These are phyloP conservation scores for Monilinia laxa DNA, from an alignment of 2,329 filamentous ascomycete genomes.

Conservation along the genomic window DNA sequence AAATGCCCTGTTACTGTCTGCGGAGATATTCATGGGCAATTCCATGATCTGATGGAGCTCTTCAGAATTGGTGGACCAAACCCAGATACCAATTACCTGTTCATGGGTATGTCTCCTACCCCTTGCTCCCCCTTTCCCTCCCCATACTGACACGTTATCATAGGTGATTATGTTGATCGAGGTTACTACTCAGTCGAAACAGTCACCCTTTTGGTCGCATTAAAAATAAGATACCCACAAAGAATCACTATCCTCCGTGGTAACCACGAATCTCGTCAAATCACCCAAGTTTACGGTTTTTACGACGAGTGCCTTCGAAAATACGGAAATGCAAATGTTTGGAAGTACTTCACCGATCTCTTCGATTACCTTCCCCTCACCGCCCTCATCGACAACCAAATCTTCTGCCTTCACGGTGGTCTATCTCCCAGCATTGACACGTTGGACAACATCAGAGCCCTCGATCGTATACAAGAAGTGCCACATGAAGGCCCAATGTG, in stretches of 20 bases:
- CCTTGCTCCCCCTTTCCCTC: conserved; percentile 8
- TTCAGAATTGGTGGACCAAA: conserved; percentile 99
- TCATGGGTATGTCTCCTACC: conserved; percentile 72
- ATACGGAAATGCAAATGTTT: conserved; percentile 98
- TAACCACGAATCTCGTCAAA: conserved; percentile 98
- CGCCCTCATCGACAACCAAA: conserved; percentile 97
- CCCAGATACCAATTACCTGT: conserved; percentile 98
- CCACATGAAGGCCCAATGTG: conserved; percentile 98
- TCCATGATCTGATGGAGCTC: conserved; percentile 98
- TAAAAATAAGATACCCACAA: conserved; percentile 97
- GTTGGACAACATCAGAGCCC: conserved; percentile 88
- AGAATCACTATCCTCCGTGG: conserved; percentile 98
- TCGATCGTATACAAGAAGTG: conserved; percentile 97
- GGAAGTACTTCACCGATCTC: conserved; percentile 98
- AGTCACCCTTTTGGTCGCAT: conserved; percentile 89
- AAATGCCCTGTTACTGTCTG: conserved; percentile 99
- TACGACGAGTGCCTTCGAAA: conserved; percentile 99
- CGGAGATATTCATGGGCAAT: conserved; percentile 98
- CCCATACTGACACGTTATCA: conserved; percentile 28
- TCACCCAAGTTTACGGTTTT: conserved; percentile 98
- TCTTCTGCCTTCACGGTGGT: conserved; percentile 97
- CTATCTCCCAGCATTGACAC: conserved; percentile 95
- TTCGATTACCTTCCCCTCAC: conserved; percentile 98
- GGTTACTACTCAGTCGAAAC: conserved; percentile 99
- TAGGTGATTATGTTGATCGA: conserved; percentile 96